Base-by-base conservation (phyloP, 1,284 basidiomycete genomes). In the Neonothopanus nambi region DNA sequence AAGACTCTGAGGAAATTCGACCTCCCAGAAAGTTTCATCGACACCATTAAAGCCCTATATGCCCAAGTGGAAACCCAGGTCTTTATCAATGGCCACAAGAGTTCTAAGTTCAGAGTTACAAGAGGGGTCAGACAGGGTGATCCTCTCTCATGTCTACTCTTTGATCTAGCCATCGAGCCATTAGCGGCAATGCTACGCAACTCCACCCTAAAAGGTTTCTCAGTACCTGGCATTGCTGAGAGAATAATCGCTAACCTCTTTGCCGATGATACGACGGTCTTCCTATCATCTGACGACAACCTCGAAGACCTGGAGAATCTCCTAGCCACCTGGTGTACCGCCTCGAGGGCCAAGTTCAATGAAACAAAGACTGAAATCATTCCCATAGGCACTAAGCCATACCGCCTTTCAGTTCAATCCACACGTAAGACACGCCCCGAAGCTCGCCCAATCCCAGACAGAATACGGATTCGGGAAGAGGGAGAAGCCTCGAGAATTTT, bases 131-230 rank as follows among this genome's bases (percentile, higher is more conserved):
- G 63, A 7, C 65, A 70, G 38, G 64, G 61, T 0, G 61, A 68
- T 48, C 65, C 61, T 0, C 44, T 67, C 0, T 71, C 68, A 0
- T 70, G 67, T 50, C 58, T 72, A 0, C 58, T 73, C 0, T 72
- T 71, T 13, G 45, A 70, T 41, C 21, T 66, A 0, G 63, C 64
- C 2, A 65, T 68, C 0, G 53, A 59, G 30, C 58, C 56, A 3
- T 26, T 60, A 1, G 48, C 57, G 8, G 51, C 46, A 12, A 50
- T 51, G 43, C 23, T 60, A 0, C 0, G 57, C 15, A 35, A 45
- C 3, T 58, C 51, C 0, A 24, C 46, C 4, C 41, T 59, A 8
- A 46, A 40, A 18, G 59, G 59, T 0, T 55, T 50, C 20, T 28
- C 39, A 18, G 52, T 59, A 4, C 57, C 55, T 0, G 50, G 45